Conservation (phyloP, 805 yeast species). For the Myxozyma vanderwaltii region DNA sequence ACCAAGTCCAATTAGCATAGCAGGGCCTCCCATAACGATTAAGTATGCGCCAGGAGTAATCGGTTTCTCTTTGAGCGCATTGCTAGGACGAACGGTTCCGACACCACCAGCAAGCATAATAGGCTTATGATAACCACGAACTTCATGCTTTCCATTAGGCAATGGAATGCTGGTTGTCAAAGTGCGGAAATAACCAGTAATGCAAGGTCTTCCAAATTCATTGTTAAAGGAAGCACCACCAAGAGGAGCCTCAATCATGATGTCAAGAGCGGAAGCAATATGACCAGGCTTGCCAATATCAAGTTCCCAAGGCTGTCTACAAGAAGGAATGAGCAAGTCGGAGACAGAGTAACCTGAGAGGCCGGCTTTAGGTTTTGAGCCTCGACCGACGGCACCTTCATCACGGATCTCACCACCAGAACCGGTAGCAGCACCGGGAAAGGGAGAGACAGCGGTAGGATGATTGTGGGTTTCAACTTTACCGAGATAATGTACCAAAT, state of each 20-base stretch:
- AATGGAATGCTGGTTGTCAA: slow-evolving; percentile 76
- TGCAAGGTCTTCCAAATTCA: slow-evolving; percentile 98
- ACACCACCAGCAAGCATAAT: slow-evolving; percentile 99
- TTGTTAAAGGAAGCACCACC: slow-evolving; percentile 98
- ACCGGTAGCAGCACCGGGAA: slow-evolving; percentile 99
- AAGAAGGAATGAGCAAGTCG: slow-evolving; percentile 82
- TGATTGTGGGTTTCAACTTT: slow-evolving; percentile 99
- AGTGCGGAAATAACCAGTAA: slow-evolving; percentile 95
- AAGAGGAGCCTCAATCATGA: slow-evolving; percentile 95
- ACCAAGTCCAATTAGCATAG: slow-evolving; percentile 97
- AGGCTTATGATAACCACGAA: slow-evolving; percentile 97
- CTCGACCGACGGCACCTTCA: slow-evolving; percentile 99
- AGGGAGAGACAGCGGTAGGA: slow-evolving; percentile 99
- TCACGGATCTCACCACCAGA: slow-evolving; percentile 99
- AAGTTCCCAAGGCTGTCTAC: slow-evolving; percentile 93
- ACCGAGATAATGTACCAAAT: slow-evolving; percentile 82
- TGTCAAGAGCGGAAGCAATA: slow-evolving; percentile 88
- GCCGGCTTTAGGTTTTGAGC: slow-evolving; percentile 96
- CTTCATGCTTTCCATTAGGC: slow-evolving; percentile 62
- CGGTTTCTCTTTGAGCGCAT: slow-evolving; percentile 81
- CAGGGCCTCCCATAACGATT: slow-evolving; percentile 95
- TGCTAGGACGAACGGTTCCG: slow-evolving; percentile 92
- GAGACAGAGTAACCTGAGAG: slow-evolving; percentile 89
- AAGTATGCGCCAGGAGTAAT: slow-evolving; percentile 90
- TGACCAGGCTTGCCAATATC: slow-evolving; percentile 88